Evolutionary conservation across 768 basidiomycete species (phyloP), one percentile per base, ranked within the genome.

Genomic region (Multifurca ochricompacta): DNA sequence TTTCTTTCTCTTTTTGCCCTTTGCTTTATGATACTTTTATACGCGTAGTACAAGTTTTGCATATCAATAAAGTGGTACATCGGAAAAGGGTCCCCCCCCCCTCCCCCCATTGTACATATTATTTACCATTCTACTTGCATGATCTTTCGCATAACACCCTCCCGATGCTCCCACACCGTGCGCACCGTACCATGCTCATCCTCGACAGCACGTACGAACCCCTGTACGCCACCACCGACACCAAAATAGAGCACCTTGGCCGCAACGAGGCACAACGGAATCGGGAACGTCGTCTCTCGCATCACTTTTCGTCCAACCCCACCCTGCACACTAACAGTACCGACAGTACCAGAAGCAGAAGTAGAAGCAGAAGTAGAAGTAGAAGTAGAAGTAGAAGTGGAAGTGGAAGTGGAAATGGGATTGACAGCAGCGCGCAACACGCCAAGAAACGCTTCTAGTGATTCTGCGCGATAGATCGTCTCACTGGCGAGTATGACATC

Each of bases 211-310:
- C 69, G 65, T n/a, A 80, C 66, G 61, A 95, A 95, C 56, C 84
- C 87, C 11, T 77, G 68, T 25, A 94, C 71, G 6, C 93, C 90
- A 0, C 95, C 94, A 1, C 93, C 94, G 4, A 97, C 91, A 6
- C 95, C 95, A 67, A 98, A 97, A 66, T 97, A 97, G 18, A 97
- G 69, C 13, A 91, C 77, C 68, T 97, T 98, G 1, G 88, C 90
- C 2, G 92, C 93, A 3, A 96, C 85, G 8, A 96, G 78, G 61
- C 85, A 90, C 6, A 74, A 41, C 59, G 66, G 27, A 13, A 19
- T 16, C 18, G 3, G 13, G n/a, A n/a, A n/a, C 8, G 13, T 6
- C 16, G 4, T 40, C 18, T 42, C 46, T 10, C 11, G 35, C 30
- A 69, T 14, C 56, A 34, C 14, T 41, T 28, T 18, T 59, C 45